Percentiles rank a stretch among this genome's conserved stretches.
Evolutionary conservation across 768 basidiomycete species (phyloP).

Genomic region (Mycena sanguinolenta): DNA sequence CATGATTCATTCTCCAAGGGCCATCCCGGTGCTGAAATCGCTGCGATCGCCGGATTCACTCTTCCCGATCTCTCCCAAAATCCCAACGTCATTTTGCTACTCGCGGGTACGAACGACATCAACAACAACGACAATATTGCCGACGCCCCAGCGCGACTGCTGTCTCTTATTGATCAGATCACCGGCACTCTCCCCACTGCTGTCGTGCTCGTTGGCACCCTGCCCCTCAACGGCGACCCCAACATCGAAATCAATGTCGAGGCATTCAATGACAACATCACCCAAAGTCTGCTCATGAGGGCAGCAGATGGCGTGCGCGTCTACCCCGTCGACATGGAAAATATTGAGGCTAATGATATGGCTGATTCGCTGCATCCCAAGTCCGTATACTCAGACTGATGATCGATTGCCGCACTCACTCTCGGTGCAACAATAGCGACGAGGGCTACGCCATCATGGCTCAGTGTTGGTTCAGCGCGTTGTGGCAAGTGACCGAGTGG

Average conservation of each 20-base stretch:
- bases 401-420: background rate
- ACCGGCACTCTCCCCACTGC: background rate
- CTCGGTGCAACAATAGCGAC: background rate
- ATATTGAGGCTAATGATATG: slow-evolving; percentile 1
- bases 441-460: slow-evolving; percentile 13
- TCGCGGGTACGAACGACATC: slow-evolving; percentile 30
- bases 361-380: slow-evolving; percentile 9
- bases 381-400: background rate
- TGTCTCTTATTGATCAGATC: slow-evolving; percentile 18
- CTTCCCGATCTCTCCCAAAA: slow-evolving; percentile 8
- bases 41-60: background rate
- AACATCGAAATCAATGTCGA: background rate
- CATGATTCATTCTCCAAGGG: no score
- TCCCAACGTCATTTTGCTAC: slow-evolving; percentile 20
- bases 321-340: background rate
- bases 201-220: slow-evolving; percentile 9
- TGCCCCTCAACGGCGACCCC: slow-evolving; percentile 8
- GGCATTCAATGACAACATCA: slow-evolving; percentile 10
- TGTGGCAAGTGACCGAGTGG: slow-evolving; percentile 15
- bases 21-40: slow-evolving; percentile 25
- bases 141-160: slow-evolving; percentile 15
- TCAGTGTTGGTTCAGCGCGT: slow-evolving; percentile 5
- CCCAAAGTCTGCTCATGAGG: background rate
- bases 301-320: background rate
- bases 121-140: slow-evolving; percentile 12